These are phyloP conservation scores for Wickerhamomyces queroliae DNA, from an alignment of 805 yeast species.

Conservation along the genomic window DNA sequence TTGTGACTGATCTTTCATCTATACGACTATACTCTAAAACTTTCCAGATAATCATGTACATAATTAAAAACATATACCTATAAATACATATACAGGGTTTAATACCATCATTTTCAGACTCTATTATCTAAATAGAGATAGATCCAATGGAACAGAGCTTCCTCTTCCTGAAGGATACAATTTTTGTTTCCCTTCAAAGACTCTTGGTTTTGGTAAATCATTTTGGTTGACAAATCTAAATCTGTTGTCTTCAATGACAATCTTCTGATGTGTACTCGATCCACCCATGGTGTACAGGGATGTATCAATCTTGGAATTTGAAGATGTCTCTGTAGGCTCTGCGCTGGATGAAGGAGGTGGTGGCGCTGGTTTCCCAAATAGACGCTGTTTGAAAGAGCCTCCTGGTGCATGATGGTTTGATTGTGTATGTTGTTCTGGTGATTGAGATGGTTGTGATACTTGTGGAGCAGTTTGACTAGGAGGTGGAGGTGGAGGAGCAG, in stretches of 20 bases:
- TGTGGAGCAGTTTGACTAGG: constrained; percentile 17
- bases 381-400: background rate
- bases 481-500: constrained; percentile 22
- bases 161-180: constrained; percentile 96
- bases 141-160: constrained; percentile 78
- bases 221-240: constrained; percentile 38
- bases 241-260: constrained; percentile 33
- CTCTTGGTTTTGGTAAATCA: constrained; percentile 85
- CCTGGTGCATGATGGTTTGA: constrained; percentile 19
- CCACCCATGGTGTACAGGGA: constrained; percentile 22
- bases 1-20: constrained; percentile 30
- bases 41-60: background rate
- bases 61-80: background rate
- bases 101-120: no score
- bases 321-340: constrained; percentile 6
- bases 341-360: constrained; percentile 7
- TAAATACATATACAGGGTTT: background rate
- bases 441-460: constrained; percentile 22
- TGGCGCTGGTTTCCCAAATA: constrained; percentile 9
- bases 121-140: constrained; percentile 28
- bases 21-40: background rate
- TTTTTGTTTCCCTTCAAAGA: constrained; percentile 63
- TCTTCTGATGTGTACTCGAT: constrained; percentile 24
- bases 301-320: constrained; percentile 20
- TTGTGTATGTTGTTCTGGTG: constrained; percentile 20